Evolutionary conservation across 371 early-diverging fungal species (phyloP).

Genomic region (Funneliformis caledonium): DNA sequence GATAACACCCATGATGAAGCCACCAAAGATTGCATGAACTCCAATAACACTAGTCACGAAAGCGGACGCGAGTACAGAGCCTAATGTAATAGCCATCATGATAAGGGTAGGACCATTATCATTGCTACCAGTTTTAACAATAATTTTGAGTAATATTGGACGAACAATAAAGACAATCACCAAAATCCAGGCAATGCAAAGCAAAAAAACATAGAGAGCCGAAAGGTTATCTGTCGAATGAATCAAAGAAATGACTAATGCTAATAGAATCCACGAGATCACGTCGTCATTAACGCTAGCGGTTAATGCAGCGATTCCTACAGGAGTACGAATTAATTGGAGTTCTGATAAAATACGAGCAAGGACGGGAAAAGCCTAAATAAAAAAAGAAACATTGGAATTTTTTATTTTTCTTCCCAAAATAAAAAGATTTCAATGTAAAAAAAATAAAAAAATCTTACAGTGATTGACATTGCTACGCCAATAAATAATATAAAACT

Average conservation of each 20-base stretch:
- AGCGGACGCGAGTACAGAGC: conserved; percentile 67
- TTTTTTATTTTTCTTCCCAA: neutral
- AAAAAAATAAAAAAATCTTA: conserved; percentile 40
- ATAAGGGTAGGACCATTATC: conserved; percentile 65
- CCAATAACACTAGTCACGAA: conserved; percentile 89
- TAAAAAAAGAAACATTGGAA: neutral
- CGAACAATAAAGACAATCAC: conserved; percentile 65
- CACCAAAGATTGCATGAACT: conserved; percentile 93
- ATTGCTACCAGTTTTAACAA: conserved; percentile 52
- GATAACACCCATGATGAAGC: conserved; percentile 84
- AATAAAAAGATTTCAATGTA: too few relatives aligned
- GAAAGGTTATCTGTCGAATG: conserved; percentile 67
- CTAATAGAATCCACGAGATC: conserved; percentile 84
- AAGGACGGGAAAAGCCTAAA: conserved; percentile 86
- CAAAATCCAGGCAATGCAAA: conserved; percentile 62
- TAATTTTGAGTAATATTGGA: conserved; percentile 57
- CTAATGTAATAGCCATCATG: conserved; percentile 72
- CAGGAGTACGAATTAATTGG: conserved; percentile 77
- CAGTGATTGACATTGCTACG: conserved; percentile 90
- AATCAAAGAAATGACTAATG: conserved; percentile 80
- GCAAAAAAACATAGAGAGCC: conserved; percentile 73
- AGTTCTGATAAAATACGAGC: conserved; percentile 90
- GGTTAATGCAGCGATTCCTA: conserved; percentile 82
- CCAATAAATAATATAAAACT: conserved; percentile 81
- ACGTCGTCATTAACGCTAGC: conserved; percentile 90